These are phyloP conservation scores for Endoconidiophora laricicola DNA, from an alignment of 2,329 filamentous ascomycete genomes.

Conservation along the genomic window DNA sequence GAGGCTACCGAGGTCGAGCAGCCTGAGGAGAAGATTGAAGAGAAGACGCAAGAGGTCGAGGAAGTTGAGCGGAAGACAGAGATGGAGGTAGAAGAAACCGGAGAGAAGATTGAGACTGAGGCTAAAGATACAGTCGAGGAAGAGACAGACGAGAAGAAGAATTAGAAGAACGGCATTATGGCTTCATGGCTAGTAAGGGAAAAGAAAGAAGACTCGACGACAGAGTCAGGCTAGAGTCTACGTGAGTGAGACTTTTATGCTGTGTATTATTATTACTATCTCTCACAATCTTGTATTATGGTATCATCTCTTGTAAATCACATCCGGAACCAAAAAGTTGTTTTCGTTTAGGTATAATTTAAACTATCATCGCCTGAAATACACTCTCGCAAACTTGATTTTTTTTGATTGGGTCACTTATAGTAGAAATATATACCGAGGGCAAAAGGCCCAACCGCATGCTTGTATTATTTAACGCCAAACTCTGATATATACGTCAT, in stretches of 20 bases:
- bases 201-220: no score
- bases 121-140: no score
- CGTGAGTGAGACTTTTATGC: background rate
- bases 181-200: no score
- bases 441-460: background rate
- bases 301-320: background rate
- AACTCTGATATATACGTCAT: background rate
- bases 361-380: no score
- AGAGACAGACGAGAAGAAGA: background rate
- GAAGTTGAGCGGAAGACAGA: background rate
- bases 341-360: background rate
- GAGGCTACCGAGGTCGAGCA: background rate
- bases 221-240: background rate
- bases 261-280: conserved; percentile 8
- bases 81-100: background rate
- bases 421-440: no score
- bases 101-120: background rate
- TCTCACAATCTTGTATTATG: background rate
- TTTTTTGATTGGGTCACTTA: no score
- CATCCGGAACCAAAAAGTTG: background rate
- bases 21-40: background rate
- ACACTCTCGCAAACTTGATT: no score
- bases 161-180: background rate
- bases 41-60: background rate
- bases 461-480: background rate